Percentiles rank a stretch among this genome's conserved stretches.
These are phyloP conservation scores for Pochonia chlamydosporia DNA, from an alignment of 2,329 filamentous ascomycete genomes.

Conservation along the genomic window DNA sequence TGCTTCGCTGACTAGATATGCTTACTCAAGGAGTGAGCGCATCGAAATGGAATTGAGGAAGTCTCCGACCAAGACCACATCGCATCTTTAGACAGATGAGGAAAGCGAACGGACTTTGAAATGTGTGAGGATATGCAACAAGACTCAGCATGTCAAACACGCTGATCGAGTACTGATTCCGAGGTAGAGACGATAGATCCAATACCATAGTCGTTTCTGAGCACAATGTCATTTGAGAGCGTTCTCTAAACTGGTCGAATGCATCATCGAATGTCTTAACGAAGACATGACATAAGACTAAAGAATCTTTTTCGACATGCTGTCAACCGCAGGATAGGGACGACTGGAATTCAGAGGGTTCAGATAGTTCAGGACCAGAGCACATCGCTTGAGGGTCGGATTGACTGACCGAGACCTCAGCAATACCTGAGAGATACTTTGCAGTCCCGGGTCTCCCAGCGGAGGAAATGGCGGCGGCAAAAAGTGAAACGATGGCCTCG, in stretches of 20 bases:
- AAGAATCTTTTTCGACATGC: not conserved
- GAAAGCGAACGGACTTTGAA: too few species aligned
- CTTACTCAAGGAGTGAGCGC: too few species aligned
- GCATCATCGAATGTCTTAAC: not conserved
- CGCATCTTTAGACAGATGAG: too few species aligned
- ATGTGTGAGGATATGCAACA: not conserved
- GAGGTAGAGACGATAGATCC: not conserved
- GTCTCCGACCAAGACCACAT: too few species aligned
- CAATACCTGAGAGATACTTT: not conserved
- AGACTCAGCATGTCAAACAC: not conserved
- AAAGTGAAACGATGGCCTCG: too few species aligned
- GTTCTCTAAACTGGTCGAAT: not conserved
- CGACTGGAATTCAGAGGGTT: constrained; percentile 1
- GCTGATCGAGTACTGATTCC: not conserved
- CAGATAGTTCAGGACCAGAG: not conserved
- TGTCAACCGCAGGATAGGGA: too few species aligned
- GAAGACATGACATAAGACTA: not conserved
- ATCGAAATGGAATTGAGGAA: too few species aligned
- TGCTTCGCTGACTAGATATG: too few species aligned
- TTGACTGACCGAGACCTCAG: not conserved
- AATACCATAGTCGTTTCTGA: not conserved
- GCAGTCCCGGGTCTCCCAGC: too few species aligned
- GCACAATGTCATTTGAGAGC: not conserved
- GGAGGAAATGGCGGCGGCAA: too few species aligned
- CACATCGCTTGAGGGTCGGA: not conserved